These are phyloP conservation scores for Psidium friedrichsthalianum DNA, from an alignment of 345 rosid genomes.

Conservation along the genomic window DNA sequence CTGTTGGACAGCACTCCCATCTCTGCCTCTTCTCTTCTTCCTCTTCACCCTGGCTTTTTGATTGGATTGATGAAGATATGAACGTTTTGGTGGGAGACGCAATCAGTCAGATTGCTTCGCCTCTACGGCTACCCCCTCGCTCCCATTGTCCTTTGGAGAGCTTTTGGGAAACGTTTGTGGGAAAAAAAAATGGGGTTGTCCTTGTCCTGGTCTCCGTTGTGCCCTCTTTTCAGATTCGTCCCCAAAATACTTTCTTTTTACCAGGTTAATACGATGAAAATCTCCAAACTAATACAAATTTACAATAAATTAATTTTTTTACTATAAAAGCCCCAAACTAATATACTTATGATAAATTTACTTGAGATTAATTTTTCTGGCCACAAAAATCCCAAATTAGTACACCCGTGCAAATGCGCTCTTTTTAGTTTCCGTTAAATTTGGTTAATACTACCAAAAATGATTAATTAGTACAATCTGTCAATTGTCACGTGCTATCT, in stretches of 20 bases:
- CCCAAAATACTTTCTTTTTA: not conserved
- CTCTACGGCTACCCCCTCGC: not conserved
- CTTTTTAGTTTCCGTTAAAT: too few species aligned
- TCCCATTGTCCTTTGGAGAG: not conserved
- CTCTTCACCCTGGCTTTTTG: not conserved
- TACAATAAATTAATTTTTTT: too few species aligned
- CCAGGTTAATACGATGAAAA: too few species aligned
- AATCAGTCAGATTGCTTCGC: not conserved
- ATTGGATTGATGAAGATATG: not conserved
- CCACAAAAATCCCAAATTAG: too few species aligned
- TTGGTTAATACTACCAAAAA: too few species aligned
- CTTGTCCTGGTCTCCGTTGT: not conserved
- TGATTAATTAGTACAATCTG: rapidly evolving
- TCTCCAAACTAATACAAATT: too few species aligned
- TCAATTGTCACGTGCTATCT: too few species aligned
- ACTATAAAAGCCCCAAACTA: too few species aligned
- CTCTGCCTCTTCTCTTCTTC: not conserved
- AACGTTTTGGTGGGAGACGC: not conserved
- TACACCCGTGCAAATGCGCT: too few species aligned
- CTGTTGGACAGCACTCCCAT: slow-evolving; percentile 59
- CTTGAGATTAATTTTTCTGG: too few species aligned
- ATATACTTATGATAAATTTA: too few species aligned
- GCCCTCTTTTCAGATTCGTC: not conserved
- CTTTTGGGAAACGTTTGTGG: not conserved
- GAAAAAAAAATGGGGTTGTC: too few species aligned